Base-by-base conservation (phyloP, 164 flowering plant species). In the Macadamia integrifolia region DNA sequence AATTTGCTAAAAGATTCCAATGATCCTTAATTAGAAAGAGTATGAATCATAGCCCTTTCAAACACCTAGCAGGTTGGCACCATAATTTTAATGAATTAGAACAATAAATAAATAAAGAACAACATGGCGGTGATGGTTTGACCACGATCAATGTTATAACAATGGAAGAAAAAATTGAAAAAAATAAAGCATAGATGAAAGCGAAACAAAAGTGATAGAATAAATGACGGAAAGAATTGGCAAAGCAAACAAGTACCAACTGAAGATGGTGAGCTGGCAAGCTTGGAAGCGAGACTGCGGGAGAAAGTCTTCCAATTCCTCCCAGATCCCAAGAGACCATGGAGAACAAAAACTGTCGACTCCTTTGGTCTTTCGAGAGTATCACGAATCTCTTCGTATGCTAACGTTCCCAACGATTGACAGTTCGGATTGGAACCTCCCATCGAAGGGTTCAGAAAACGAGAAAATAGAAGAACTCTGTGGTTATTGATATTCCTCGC, bases 301-400 rank as follows among this genome's bases (percentile, higher is more conserved):
- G 97, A 81, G 77, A 94, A 94, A 49, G 97, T 82, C 43, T 89
- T 81, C 99, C 99, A 94, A 72, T 92, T 94, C 52, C 97, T 79
- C 5, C 80, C 91, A 28, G 93, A 85, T 44, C 99, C 98, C 30
- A 94, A 75, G 55, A 94, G 88, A 56, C 97, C 98, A 52, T 92
- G 99, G 66, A 94, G 85, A 52, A 94, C 65, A 50, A 94, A 78
- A 60, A 88, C 97, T 3, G 98, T 92, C n/a, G 77, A 73, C 7
- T 64, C 53, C 76, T 71, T 59, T 18, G 88, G 82, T 55, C 62
- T 76, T 9, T 79, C 78, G 0, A 72, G 42, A 0, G 85, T 66
- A 35, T 73, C 66, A 69, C 76, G 80, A 66, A 92, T 68, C 67
- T 90, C 97, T 80, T 92, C 98, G 77, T 69, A 94, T 0, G 99